These are phyloP conservation scores for Verticillium albo-atrum DNA, from an alignment of 2,329 filamentous ascomycete species.

Conservation along the genomic window DNA sequence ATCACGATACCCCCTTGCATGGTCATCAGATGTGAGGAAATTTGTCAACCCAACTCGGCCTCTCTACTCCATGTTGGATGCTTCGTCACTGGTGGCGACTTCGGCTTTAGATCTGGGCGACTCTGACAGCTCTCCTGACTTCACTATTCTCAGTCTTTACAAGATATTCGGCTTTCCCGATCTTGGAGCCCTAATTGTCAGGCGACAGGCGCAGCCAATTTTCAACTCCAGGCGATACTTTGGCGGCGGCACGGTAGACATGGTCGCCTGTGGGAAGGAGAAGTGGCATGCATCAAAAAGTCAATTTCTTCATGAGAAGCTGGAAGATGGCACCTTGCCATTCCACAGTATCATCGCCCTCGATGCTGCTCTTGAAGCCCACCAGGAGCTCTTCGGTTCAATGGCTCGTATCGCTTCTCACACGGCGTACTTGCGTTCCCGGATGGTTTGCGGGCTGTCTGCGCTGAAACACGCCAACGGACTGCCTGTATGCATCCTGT, in stretches of 20 bases:
- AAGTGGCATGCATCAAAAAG: slow-evolving; percentile 80
- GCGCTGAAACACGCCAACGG: slow-evolving; percentile 67
- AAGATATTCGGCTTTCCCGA: slow-evolving; percentile 99
- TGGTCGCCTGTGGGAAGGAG: slow-evolving; percentile 73
- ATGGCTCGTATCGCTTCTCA: slow-evolving; percentile 69
- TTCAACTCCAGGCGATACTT: slow-evolving; percentile 75
- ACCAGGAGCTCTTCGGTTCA: slow-evolving; percentile 64
- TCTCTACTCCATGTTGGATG: slow-evolving; percentile 40
- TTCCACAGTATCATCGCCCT: slow-evolving; percentile 87
- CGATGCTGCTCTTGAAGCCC: slow-evolving; percentile 66
- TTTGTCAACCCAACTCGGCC: neutral
- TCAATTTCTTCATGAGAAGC: slow-evolving; percentile 66
- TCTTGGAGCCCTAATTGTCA: slow-evolving; percentile 78
- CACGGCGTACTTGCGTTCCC: slow-evolving; percentile 58
- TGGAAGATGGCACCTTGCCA: slow-evolving; percentile 90
- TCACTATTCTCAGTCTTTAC: slow-evolving; percentile 83
- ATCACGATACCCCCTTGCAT: slow-evolving; percentile 40
- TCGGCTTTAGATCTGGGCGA: slow-evolving; percentile 68
- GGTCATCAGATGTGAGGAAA: slow-evolving; percentile 49
- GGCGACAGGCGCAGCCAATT: slow-evolving; percentile 60
- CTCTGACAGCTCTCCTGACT: slow-evolving; percentile 65
- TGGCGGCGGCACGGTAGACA: slow-evolving; percentile 89
- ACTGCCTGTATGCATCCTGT: slow-evolving; percentile 60
- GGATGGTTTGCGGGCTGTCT: slow-evolving; percentile 54
- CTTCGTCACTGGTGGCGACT: slow-evolving; percentile 75